phyloP scores from a whole-genome alignment of 2,329 filamentous ascomycete genomes.

The Epichloe sibirici region DNA sequence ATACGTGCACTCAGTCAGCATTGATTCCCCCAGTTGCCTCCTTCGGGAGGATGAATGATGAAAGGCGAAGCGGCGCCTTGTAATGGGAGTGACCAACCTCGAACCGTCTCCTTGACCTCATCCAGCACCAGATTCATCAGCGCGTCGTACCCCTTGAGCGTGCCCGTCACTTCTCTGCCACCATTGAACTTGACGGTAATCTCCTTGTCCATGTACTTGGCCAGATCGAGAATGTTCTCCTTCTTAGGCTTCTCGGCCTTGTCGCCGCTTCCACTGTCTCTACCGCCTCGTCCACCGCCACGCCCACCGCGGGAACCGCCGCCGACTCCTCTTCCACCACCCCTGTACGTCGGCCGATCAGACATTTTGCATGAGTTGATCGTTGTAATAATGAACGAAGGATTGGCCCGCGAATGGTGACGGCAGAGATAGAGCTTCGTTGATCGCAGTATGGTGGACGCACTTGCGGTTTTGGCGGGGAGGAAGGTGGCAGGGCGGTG shows the following conservation, averaged over 20 bases:
- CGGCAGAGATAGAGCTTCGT: background rate
- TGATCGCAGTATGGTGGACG: background rate
- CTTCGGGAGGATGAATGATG: no score
- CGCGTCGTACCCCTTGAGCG: constrained; percentile 89
- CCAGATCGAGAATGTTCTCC: constrained; percentile 93
- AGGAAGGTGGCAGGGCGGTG: background rate
- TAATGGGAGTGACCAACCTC: constrained; percentile 45
- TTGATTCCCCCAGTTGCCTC: no score
- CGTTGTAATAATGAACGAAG: background rate
- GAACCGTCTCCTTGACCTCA: constrained; percentile 79
- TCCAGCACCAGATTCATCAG: constrained; percentile 97
- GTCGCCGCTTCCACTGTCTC: constrained; percentile 32
- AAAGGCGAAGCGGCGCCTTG: background rate
- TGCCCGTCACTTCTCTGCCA: constrained; percentile 79
- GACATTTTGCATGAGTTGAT: constrained; percentile 28
- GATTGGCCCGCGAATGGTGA: background rate
- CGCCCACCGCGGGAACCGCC: constrained; percentile 20
- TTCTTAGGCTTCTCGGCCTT: constrained; percentile 78
- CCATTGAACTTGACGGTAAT: constrained; percentile 96
- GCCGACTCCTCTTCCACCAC: constrained; percentile 30
- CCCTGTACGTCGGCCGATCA: constrained; percentile 36
- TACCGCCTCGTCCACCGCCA: constrained; percentile 31
- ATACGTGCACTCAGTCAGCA: background rate
- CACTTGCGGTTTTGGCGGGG: constrained; percentile 1
- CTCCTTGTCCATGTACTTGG: constrained; percentile 94